phyloP scores from a whole-genome alignment of 257 asterid species.

The Lavandula angustifolia region DNA sequence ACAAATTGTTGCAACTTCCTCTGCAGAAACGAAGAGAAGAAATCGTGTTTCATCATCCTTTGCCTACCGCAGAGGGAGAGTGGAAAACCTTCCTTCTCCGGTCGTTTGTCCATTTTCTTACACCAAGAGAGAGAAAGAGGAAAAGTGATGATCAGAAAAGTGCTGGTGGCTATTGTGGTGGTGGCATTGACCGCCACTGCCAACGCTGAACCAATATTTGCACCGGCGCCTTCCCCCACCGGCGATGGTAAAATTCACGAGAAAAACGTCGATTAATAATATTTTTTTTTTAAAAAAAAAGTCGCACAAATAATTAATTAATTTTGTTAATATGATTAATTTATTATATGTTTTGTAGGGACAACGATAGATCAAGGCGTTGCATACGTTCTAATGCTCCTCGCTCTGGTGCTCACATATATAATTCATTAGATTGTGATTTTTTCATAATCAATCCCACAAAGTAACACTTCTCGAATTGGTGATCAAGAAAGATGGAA shows the following conservation, averaged over 20 bases:
- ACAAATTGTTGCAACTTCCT: too few relatives aligned
- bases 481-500: conserved; percentile 12
- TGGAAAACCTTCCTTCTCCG: conserved; percentile 5
- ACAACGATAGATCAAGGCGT: conserved; percentile 63
- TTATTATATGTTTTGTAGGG: conserved; percentile 30
- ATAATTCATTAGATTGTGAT: conserved; percentile 46
- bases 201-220: conserved; percentile 17
- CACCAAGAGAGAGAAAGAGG: not conserved
- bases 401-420: conserved; percentile 64
- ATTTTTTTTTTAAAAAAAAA: too few relatives aligned
- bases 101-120: conserved; percentile 1
- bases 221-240: conserved; percentile 40
- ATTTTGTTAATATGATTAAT: not conserved
- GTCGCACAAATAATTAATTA: too few relatives aligned
- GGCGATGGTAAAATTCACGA: conserved; percentile 37
- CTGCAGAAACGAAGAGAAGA: too few relatives aligned
- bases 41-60: conserved; percentile 6
- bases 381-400: conserved; percentile 53
- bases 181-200: conserved; percentile 33
- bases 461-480: not conserved
- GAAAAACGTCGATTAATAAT: not conserved
- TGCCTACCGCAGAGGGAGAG: conserved; percentile 37
- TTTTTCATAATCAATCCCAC: not conserved
- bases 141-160: conserved; percentile 28
- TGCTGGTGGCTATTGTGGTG: conserved; percentile 34